Base-by-base conservation (phyloP, 306 rosid species). In the Prosopis cineraria region DNA sequence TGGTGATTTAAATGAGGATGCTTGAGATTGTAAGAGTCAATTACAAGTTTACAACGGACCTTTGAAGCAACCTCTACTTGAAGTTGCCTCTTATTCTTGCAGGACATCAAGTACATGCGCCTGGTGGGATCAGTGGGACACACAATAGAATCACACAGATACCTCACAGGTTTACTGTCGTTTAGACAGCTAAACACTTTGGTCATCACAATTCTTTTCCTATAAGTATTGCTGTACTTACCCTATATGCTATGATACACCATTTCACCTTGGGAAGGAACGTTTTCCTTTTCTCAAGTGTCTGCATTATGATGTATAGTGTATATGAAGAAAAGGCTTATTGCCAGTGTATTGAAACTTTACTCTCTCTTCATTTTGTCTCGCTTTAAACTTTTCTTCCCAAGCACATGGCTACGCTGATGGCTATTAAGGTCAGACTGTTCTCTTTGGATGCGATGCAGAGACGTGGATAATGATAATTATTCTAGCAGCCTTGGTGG, bases 1-100 rank as follows among this genome's bases (percentile, higher is more conserved):
- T 83, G 86, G 82, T 63, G 66, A 81, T 58, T 74, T 76, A 11
- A 73, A 80, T 41, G 75, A 8, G 68, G 25, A 40, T 56, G 81
- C 63, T 34, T 25, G 72, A 63, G 60, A 79, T 56, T 64, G n/a
- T 29, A 68, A 55, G 80, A 71, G 43, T 72, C 81, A 81, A 43
- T 80, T 72, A 47, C 59, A 52, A 52, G 25, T 52, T 52, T 52
- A 52, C 55, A 6, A 64, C 7, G 39, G 56, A 13, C 47, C 67
- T 75, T 14, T n/a, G 62, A 58, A 68, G 66, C 41, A 82, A 43
- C 62, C 43, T 47, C 59, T 24, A n/a, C 27, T 63, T 55, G 30
- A 77, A 40, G 79, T 44, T 29, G 67, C 37, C 77, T 62, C 63
- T 44, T 66, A 11, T 40, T 45, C 68, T 43, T 7, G 34, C 17